Evolutionary conservation across 495 filamentous ascomycete species (phyloP), one percentile per base, ranked within the genome.

Genomic region (Platismatia glauca): DNA sequence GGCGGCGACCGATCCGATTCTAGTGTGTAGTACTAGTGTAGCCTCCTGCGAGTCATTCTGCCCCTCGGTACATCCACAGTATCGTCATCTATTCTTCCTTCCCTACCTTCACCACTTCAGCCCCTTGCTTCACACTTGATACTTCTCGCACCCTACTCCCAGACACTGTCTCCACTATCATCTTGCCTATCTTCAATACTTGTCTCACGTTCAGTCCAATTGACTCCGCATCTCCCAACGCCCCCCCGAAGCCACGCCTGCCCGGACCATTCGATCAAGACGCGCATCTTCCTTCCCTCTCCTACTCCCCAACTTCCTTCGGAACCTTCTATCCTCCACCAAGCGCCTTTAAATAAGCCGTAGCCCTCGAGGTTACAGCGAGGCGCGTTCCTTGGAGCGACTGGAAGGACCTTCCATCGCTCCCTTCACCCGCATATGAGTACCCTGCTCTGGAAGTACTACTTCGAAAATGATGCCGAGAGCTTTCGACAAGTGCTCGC

Each of bases 391-490:
- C 73, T 77, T 73, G 83, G 86, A 84, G 81, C 79, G 81, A 80
- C 77, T 79, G 79, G 83, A 81, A 63, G 78, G 72, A 77, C 60
- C 73, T 75, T 73, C 71, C 71, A 68, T 66, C 64, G 66, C 61
- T 71, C 69, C 70, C 72, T 64, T 68, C 69, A 71, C 50, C 76
- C 72, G 77, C 88, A 86, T 85, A 98, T 97, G 95, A 96, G 89
- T 83, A 87, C 88, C 77, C 85, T 89, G 79, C 85, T 98, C 72
- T 97, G 94, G 93, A 89, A 90, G 78, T 90, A 82, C 74, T 98
- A 91, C 73, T 86, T 93, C 76, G 87, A 95, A 82, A 89, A 96
- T 85, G 90, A 98, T 79, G 88, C 93, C 80, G 90, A 93, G 69
- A 84, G 76, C 71, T 97, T 98, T 79, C 85, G 86, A 77, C 86